phyloP scores from a whole-genome alignment of 1,284 basidiomycete genomes.

The Chiua sp. region DNA sequence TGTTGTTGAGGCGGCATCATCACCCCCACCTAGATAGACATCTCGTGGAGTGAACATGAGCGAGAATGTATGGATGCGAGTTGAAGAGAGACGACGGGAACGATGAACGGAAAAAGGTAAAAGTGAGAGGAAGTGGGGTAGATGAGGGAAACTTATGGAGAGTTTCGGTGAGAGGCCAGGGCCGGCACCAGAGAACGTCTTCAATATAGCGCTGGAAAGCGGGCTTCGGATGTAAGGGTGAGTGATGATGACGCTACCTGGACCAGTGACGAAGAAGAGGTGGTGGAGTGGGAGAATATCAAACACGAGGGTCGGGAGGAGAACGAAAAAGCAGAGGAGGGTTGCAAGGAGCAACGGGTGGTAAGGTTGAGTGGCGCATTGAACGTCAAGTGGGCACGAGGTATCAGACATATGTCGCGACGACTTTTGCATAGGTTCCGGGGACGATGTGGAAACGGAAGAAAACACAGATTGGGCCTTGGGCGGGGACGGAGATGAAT shows the following conservation, averaged over 20 bases:
- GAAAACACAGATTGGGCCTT: neutral
- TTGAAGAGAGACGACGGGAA: neutral
- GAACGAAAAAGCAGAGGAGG: constrained; percentile 48
- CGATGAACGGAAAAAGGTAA: neutral
- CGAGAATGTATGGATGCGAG: constrained; percentile 7
- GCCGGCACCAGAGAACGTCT: constrained; percentile 15
- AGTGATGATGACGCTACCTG: constrained; percentile 48
- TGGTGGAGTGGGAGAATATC: constrained; percentile 61
- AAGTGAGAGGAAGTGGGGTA: constrained; percentile 4
- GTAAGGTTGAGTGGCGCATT: constrained; percentile 33
- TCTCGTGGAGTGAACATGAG: constrained; percentile 22
- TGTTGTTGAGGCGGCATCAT: constrained; percentile 28
- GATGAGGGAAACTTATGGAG: constrained; percentile 8
- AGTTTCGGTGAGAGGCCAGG: constrained; percentile 27
- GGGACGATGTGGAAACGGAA: neutral
- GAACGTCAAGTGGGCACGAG: neutral
- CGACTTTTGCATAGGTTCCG: neutral
- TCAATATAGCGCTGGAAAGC: constrained; percentile 7
- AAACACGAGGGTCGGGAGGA: constrained; percentile 57
- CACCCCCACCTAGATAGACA: constrained; percentile 18
- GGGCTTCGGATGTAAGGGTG: neutral
- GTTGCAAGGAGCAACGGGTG: constrained; percentile 47
- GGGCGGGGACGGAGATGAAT: neutral
- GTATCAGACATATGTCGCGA: neutral
- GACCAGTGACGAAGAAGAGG: constrained; percentile 59